Percentiles rank a stretch among this genome's conserved stretches.
These are phyloP conservation scores for Nannizziopsis arthrosporioides DNA, from an alignment of 2,329 filamentous ascomycete genomes.

Conservation along the genomic window DNA sequence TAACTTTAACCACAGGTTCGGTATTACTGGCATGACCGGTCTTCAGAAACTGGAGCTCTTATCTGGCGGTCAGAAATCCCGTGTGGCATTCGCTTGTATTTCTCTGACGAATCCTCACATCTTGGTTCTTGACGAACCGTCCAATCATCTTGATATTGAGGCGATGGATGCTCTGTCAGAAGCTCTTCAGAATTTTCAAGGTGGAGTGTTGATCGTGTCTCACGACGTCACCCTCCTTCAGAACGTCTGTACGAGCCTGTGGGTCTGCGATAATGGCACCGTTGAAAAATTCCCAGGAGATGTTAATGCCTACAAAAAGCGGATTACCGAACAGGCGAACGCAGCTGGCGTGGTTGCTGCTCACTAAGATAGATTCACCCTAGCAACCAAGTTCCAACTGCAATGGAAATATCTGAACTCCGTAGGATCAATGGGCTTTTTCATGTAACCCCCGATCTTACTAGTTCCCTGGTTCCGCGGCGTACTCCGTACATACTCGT, in stretches of 20 bases:
- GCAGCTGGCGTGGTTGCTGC: conserved; percentile 60
- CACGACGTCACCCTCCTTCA: conserved; percentile 99
- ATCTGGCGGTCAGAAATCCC: conserved; percentile 95
- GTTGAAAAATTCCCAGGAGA: conserved; percentile 95
- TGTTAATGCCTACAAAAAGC: conserved; percentile 95
- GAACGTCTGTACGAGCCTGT: conserved; percentile 85
- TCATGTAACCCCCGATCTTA: too few species aligned
- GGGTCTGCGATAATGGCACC: conserved; percentile 90
- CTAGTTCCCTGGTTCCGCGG: too few species aligned
- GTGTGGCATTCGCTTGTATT: conserved; percentile 94
- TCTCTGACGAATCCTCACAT: conserved; percentile 92
- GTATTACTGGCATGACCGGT: conserved; percentile 84
- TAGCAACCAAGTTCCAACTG: background rate
- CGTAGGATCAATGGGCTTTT: too few species aligned
- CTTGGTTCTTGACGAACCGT: conserved; percentile 93
- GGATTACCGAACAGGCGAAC: conserved; percentile 80
- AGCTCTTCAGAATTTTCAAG: conserved; percentile 75
- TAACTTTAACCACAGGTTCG: conserved; percentile 36
- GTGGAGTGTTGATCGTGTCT: conserved; percentile 94
- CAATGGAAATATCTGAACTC: background rate
- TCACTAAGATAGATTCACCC: conserved; percentile 19
- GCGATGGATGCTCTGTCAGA: conserved; percentile 91
- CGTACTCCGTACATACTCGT: too few species aligned
- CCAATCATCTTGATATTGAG: conserved; percentile 97
- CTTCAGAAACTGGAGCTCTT: conserved; percentile 90